Conservation (phyloP, 345 rosid species). For the Eucalyptus decipiens region DNA sequence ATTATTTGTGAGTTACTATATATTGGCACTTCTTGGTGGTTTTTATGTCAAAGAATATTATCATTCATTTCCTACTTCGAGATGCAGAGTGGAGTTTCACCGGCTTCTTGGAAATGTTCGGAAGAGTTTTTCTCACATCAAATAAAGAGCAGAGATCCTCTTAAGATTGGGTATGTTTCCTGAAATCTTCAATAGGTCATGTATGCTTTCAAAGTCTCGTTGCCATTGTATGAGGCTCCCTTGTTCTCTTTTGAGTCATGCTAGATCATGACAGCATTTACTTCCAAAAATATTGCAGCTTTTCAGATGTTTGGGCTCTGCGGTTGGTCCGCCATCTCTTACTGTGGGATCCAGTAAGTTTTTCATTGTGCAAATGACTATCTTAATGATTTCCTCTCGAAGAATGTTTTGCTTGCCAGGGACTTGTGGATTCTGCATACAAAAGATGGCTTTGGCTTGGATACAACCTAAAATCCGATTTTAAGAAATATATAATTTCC, state of each 20-base stretch:
- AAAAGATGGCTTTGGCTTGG: neutral
- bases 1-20: neutral
- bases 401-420: neutral
- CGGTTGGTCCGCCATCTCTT: slow-evolving; percentile 75
- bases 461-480: neutral
- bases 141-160: slow-evolving; percentile 87
- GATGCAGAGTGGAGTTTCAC: slow-evolving; percentile 56
- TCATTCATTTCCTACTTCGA: neutral
- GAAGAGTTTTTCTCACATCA: slow-evolving; percentile 72
- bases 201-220: neutral
- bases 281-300: slow-evolving; percentile 26
- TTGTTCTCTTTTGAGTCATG: neutral
- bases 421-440: neutral
- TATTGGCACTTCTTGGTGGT: neutral
- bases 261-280: neutral
- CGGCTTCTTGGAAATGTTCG: slow-evolving; percentile 95
- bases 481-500: neutral
- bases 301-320: slow-evolving; percentile 75
- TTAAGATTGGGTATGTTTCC: slow-evolving; percentile 59
- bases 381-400: neutral
- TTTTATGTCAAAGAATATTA: neutral
- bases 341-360: slow-evolving; percentile 82
- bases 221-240: neutral
- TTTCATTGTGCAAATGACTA: neutral
- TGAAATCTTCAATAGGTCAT: neutral